Evolutionary conservation across 2,329 filamentous ascomycete species (phyloP).

Genomic region (Conoideocrella luteorostrata): DNA sequence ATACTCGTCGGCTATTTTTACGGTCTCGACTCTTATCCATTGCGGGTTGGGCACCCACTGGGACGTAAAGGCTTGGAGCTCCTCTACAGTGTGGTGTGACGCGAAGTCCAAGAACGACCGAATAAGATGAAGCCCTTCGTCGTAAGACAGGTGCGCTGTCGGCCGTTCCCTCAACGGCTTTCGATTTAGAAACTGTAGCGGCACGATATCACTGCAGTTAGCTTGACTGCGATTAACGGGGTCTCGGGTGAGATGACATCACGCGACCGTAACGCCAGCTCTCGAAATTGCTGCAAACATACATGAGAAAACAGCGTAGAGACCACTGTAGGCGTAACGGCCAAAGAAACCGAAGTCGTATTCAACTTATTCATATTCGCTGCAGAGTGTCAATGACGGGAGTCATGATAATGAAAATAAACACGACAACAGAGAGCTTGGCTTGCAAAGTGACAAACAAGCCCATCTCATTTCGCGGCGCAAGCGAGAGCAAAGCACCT

Average conservation of each 20-base stretch:
- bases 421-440: neutral
- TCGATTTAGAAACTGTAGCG: constrained; percentile 68
- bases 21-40: constrained; percentile 75
- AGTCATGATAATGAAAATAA: neutral
- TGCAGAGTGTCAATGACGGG: neutral
- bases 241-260: constrained; percentile 4
- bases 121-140: constrained; percentile 83
- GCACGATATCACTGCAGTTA: neutral
- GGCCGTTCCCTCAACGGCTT: constrained; percentile 71
- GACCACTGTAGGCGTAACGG: constrained; percentile 81
- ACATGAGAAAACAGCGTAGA: constrained; percentile 84
- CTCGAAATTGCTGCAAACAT: constrained; percentile 26
- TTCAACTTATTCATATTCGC: constrained; percentile 52
- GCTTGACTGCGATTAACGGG: neutral
- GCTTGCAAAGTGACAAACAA: neutral
- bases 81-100: constrained; percentile 85
- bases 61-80: constrained; percentile 82
- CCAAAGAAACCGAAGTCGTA: constrained; percentile 73
- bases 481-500: too few species aligned
- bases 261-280: neutral
- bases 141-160: constrained; percentile 86
- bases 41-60: constrained; percentile 87
- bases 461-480: neutral
- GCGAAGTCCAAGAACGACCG: constrained; percentile 80
- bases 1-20: constrained; percentile 57